A percentile compares a stretch with the other conserved stretches of the same genome.
Evolutionary conservation across 2,329 filamentous ascomycete genomes (phyloP).

Genomic region (Trichoderma gracile): DNA sequence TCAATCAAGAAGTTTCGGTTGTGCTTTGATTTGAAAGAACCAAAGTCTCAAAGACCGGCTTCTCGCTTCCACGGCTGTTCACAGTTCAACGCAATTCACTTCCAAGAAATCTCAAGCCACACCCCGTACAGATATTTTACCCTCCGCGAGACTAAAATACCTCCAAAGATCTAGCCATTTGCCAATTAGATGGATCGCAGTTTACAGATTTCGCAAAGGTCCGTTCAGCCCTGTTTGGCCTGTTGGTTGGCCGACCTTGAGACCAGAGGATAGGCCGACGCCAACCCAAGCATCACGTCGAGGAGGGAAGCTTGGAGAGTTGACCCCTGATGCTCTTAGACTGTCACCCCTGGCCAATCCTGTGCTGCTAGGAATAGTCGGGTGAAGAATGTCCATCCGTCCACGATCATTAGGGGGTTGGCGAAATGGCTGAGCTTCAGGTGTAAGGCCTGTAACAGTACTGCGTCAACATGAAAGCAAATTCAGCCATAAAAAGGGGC

Average conservation of each 20-base stretch:
- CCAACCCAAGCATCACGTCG: slow-evolving; percentile 31
- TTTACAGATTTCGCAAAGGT: slow-evolving; percentile 26
- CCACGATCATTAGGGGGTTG: slow-evolving; percentile 25
- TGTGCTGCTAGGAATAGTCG: slow-evolving; percentile 25
- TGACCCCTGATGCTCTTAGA: slow-evolving; percentile 23
- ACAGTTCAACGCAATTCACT: not conserved
- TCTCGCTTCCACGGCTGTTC: not conserved
- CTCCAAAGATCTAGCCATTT: not conserved
- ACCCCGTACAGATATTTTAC: not conserved
- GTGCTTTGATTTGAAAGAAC: not conserved
- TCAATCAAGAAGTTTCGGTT: not conserved
- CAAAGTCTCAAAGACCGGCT: not conserved
- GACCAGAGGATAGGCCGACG: slow-evolving; percentile 37
- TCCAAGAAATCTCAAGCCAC: not conserved
- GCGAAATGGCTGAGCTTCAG: slow-evolving; percentile 19
- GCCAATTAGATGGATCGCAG: not conserved
- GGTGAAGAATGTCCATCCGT: slow-evolving; percentile 5
- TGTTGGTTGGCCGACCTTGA: slow-evolving; percentile 36
- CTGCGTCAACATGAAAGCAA: not conserved
- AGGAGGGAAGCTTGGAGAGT: slow-evolving; percentile 29
- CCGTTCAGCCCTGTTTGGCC: slow-evolving; percentile 29
- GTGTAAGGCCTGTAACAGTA: not conserved
- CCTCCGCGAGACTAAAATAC: too few relatives aligned
- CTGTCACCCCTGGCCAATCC: slow-evolving; percentile 18
- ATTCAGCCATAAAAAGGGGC: not conserved